Evolutionary conservation across 495 filamentous ascomycete species (phyloP).

Genomic region (Penicillium silybi): DNA sequence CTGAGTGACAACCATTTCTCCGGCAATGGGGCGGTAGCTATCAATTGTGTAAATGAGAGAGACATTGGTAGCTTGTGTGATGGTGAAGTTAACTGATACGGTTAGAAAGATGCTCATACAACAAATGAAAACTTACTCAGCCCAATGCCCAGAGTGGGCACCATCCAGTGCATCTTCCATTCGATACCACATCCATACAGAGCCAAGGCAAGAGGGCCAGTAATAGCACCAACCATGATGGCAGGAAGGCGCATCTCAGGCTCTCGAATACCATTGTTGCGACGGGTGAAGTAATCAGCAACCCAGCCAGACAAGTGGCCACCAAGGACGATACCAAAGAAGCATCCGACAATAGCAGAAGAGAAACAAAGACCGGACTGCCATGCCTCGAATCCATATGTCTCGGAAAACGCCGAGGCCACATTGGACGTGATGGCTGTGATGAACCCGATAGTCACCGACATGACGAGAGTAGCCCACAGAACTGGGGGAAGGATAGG

Average conservation of each 20-base stretch:
- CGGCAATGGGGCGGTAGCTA: constrained; percentile 51
- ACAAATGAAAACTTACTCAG: constrained; percentile 15
- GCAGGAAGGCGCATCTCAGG: constrained; percentile 54
- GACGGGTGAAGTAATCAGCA: constrained; percentile 47
- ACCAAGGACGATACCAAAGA: constrained; percentile 46
- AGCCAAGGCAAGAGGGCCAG: constrained; percentile 41
- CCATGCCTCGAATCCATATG: constrained; percentile 45
- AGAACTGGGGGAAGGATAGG: constrained; percentile 47
- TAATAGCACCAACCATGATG: constrained; percentile 40
- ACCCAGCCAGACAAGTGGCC: constrained; percentile 48
- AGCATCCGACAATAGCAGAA: constrained; percentile 43
- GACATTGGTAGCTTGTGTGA: constrained; percentile 48
- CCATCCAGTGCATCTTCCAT: constrained; percentile 50
- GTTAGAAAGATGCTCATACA: background rate
- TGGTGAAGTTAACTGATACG: constrained; percentile 43
- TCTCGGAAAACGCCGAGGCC: constrained; percentile 37
- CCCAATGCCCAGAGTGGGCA: constrained; percentile 48
- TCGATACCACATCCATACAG: constrained; percentile 52
- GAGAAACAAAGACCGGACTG: constrained; percentile 50
- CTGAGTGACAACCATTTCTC: constrained; percentile 47
- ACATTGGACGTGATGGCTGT: constrained; percentile 52
- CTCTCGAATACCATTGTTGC: constrained; percentile 50
- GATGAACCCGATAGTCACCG: constrained; percentile 51
- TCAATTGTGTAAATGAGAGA: constrained; percentile 54
- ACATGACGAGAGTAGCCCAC: constrained; percentile 45